A percentile compares a stretch with the other conserved stretches of the same genome.
Conservation (phyloP, 352 stramenopile species). For the Thalassiosira pacifica region DNA sequence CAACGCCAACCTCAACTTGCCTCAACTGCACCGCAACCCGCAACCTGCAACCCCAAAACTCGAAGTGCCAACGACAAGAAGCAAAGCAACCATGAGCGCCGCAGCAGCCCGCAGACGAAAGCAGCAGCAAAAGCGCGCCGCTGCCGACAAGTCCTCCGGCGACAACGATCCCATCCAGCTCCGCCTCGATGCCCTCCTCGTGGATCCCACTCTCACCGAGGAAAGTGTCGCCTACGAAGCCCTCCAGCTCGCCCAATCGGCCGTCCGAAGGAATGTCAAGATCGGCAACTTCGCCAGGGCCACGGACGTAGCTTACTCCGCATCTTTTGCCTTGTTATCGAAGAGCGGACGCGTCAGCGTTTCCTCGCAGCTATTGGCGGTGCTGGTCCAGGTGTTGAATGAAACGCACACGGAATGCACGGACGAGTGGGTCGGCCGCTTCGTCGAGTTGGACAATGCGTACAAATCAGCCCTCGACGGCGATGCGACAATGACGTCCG, state of each 20-base stretch:
- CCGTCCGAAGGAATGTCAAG: constrained; percentile 78
- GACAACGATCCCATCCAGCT: constrained; percentile 66
- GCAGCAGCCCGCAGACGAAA: constrained; percentile 81
- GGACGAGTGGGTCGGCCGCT: constrained; percentile 64
- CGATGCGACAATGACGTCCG: constrained; percentile 43
- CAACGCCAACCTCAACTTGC: too few species aligned
- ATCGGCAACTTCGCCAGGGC: constrained; percentile 66
- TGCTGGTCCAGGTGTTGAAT: constrained; percentile 71
- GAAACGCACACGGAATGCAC: constrained; percentile 78
- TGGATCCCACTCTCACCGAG: constrained; percentile 52
- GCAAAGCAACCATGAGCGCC: constrained; percentile 71
- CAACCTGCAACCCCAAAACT: too few species aligned
- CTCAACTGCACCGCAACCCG: too few species aligned
- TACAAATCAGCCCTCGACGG: constrained; percentile 69
- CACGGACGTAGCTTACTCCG: constrained; percentile 64
- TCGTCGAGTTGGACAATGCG: constrained; percentile 66
- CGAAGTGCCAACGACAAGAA: not conserved
- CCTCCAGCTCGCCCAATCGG: constrained; percentile 80
- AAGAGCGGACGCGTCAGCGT: constrained; percentile 72
- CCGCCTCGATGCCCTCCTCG: constrained; percentile 69
- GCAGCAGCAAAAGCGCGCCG: constrained; percentile 66
- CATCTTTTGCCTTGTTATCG: constrained; percentile 65
- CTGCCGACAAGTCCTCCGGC: constrained; percentile 14
- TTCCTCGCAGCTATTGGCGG: constrained; percentile 73
- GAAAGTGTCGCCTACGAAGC: constrained; percentile 84